Evolutionary conservation across 2,329 filamentous ascomycete genomes (phyloP).

Genomic region (Kalaharituber pfeilii): DNA sequence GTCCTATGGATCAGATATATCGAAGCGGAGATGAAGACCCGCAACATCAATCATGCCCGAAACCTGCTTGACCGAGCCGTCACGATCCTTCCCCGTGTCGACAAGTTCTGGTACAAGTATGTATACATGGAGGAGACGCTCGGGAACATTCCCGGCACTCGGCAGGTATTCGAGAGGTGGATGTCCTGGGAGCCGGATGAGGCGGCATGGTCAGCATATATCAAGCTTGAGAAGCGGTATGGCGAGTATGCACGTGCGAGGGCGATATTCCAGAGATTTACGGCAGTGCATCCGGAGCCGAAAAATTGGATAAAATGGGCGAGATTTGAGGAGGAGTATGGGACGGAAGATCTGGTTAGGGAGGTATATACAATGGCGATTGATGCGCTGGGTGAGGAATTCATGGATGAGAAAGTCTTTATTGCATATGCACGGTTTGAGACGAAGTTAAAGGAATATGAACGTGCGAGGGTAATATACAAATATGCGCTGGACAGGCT

Average conservation of each 20-base stretch:
- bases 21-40: constrained; percentile 85
- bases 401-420: constrained; percentile 90
- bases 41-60: constrained; percentile 91
- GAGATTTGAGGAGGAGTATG: constrained; percentile 88
- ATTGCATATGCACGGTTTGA: constrained; percentile 93
- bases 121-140: constrained; percentile 98
- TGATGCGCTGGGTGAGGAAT: constrained; percentile 79
- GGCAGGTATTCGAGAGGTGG: constrained; percentile 94
- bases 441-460: constrained; percentile 84
- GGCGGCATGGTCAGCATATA: constrained; percentile 86
- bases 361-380: constrained; percentile 82
- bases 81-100: constrained; percentile 70
- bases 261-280: constrained; percentile 77
- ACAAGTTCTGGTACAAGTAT: constrained; percentile 99
- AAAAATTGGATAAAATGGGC: constrained; percentile 99
- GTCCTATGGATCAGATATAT: constrained; percentile 84
- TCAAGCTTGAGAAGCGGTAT: constrained; percentile 92
- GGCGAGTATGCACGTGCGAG: constrained; percentile 80
- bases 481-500: constrained; percentile 90
- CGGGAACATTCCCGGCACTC: constrained; percentile 76
- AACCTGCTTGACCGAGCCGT: constrained; percentile 93
- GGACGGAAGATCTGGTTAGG: constrained; percentile 75
- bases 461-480: constrained; percentile 85
- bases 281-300: constrained; percentile 80
- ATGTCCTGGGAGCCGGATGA: constrained; percentile 97